Base-by-base conservation (phyloP, 768 basidiomycete species). In the Ramaria sp. region DNA sequence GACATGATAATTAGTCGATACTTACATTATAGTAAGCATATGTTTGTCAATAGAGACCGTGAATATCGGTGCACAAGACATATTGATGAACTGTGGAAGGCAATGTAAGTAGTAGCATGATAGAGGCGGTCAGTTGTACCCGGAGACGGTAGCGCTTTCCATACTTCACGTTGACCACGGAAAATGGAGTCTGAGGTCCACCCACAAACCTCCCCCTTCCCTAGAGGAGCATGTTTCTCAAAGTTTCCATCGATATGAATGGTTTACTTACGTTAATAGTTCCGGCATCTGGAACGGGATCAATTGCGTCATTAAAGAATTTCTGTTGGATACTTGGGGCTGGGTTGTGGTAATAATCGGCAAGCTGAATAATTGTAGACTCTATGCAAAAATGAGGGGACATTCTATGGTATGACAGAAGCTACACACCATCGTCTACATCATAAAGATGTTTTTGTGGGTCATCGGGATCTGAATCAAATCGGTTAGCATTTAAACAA, bases 1-100 rank as follows among this genome's bases (percentile, higher is more conserved):
- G 22, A 2, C 16, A 18, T 24, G 24, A 5, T 22, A 7, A 50
- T 1, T 16, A 24, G 24, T 10, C 42, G 56, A 58, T 0, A 67
- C 74, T 62, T 78, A 77, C 38, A 77, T 77, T 56, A 78, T 61
- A 0, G 70, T 77, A 52, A 77, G 58, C 5, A 62, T 63, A 59
- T 78, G 77, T 2, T 63, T 61, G 49, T 77, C 74, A 56, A 78
- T 76, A 5, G 69, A 72, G 65, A 78, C 72, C 3, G 3, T 50
- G 24, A 25, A 37, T 30, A 37, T 3, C 7, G 48, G 48, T 13
- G 53, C 20, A 34, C 51, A 50, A n/a, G 30, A 36, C 7, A 10
- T 34, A 30, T 51, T 39, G 20, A 41, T 39, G 36, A 12, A 39
- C 34, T 37, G 20, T 4, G 7, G 42, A 18, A 3, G 18, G n/a